Evolutionary conservation across 495 filamentous ascomycete genomes (phyloP), one percentile per base, ranked within the genome.

Genomic region (Terfezia claveryi): DNA sequence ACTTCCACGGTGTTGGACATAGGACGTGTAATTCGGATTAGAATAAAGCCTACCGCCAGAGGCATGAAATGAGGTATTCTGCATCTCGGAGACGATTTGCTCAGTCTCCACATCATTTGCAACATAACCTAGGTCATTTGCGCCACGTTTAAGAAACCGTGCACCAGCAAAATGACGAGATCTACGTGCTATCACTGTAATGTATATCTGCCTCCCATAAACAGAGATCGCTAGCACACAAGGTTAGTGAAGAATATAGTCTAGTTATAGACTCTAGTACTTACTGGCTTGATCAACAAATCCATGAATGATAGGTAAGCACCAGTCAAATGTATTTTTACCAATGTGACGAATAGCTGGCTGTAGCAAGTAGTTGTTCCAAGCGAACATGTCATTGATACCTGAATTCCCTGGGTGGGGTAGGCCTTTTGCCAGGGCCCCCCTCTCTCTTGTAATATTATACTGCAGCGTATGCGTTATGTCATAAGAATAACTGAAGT

Each of bases 51-150:
- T 78, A 23, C 87, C 85, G 7, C 85, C 88, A 6, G 91, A 84
- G 4, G 82, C 83, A 71, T 98, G 91, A 63, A 98, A 96, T 0
- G 91, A 94, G 2, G 91, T 96, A 2, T 87, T 94, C 37, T 85
- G 69, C 62, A 85, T 80, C 65, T 98, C 92, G 11, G 87, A 87
- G 10, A 96, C 88, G 58, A 98, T 95, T 66, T 98, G 91, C 68
- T 98, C 91, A 6, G 92, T 95, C 69, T 98, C 92, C n/a, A 98
- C 91, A 68, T 98, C 91, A 64, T 98, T 98, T 38, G 91, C 91
- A 53, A 98, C 91, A 68, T 94, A 94, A 20, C 91, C 91, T 55
- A 94, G 62, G 67, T 98, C 92, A 62, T 98, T 98, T 46, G 88
- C 82, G 46, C 91, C 91, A 55, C 91, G 78, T 68, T 98, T 98